A percentile compares a stretch with the other conserved stretches of the same genome.
These are phyloP conservation scores for Aspergillus proliferans DNA, from an alignment of 2,329 filamentous ascomycete genomes.

Conservation along the genomic window DNA sequence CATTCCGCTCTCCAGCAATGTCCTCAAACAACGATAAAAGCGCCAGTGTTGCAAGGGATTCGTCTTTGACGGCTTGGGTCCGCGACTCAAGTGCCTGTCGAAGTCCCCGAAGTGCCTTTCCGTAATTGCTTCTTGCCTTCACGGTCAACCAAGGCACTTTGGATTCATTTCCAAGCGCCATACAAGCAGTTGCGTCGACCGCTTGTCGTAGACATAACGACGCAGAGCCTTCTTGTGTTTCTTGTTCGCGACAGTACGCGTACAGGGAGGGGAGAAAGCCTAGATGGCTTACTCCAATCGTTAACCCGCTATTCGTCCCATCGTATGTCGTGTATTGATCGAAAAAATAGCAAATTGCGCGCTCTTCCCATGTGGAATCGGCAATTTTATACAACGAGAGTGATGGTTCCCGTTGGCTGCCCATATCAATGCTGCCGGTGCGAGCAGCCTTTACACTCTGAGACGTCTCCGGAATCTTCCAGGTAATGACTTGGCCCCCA, in stretches of 20 bases:
- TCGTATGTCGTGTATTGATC: slow-evolving; percentile 30
- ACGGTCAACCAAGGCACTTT: slow-evolving; percentile 19
- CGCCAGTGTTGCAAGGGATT: slow-evolving; percentile 33
- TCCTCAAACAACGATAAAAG: slow-evolving; percentile 35
- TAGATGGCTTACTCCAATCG: slow-evolving; percentile 26
- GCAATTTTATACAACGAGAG: slow-evolving; percentile 16
- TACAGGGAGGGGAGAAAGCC: slow-evolving; percentile 33
- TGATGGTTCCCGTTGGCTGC: background rate
- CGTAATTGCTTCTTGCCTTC: slow-evolving; percentile 27
- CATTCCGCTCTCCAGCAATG: slow-evolving; percentile 31
- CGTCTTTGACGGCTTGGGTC: slow-evolving; percentile 26
- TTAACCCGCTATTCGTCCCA: slow-evolving; percentile 12
- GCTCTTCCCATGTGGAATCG: slow-evolving; percentile 30
- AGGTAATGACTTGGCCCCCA: background rate
- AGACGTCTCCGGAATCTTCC: background rate
- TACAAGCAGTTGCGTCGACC: slow-evolving; percentile 30
- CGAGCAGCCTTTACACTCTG: background rate
- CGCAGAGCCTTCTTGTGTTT: slow-evolving; percentile 8
- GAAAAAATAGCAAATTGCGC: slow-evolving; percentile 37
- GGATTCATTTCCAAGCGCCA: slow-evolving; percentile 26
- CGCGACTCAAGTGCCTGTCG: slow-evolving; percentile 24
- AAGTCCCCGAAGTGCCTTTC: slow-evolving; percentile 25
- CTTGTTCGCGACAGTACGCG: slow-evolving; percentile 18
- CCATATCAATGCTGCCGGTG: background rate
- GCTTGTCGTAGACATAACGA: slow-evolving; percentile 27